phyloP scores from a whole-genome alignment of 306 rosid species.

The Albizia julibrissin region DNA sequence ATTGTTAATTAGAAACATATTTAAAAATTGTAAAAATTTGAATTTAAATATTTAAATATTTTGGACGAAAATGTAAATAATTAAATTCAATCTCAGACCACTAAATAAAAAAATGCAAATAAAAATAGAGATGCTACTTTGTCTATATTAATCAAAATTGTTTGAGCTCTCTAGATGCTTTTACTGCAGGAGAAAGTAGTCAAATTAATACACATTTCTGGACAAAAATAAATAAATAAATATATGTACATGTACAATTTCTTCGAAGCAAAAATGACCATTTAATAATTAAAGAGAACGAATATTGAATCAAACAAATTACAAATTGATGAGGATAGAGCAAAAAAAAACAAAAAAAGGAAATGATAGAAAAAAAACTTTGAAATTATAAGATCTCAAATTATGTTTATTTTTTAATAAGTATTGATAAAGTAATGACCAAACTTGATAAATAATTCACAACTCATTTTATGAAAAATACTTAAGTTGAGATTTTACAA shows the following conservation, averaged over 20 bases:
- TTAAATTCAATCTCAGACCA: neutral
- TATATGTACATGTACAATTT: neutral
- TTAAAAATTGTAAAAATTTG: neutral
- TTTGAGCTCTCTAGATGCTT: neutral
- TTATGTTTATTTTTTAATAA: too few relatives aligned
- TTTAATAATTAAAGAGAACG: neutral
- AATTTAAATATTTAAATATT: too few relatives aligned
- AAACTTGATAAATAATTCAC: too few relatives aligned
- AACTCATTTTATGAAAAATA: too few relatives aligned
- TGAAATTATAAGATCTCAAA: too few relatives aligned
- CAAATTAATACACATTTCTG: neutral
- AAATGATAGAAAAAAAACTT: too few relatives aligned
- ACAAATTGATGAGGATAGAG: neutral
- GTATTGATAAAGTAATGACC: too few relatives aligned
- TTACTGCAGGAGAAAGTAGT: neutral
- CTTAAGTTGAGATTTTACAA: too few relatives aligned
- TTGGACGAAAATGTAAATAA: too few relatives aligned
- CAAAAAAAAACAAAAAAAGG: too few relatives aligned
- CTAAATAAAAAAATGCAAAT: neutral
- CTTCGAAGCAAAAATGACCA: neutral
- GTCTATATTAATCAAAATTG: neutral
- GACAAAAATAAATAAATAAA: constrained; percentile 18
- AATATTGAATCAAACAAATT: constrained; percentile 21
- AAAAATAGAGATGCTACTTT: neutral
- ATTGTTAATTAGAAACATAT: neutral